Conservation (phyloP, 2,329 filamentous ascomycete genomes). For the Talaromyces sp. region DNA sequence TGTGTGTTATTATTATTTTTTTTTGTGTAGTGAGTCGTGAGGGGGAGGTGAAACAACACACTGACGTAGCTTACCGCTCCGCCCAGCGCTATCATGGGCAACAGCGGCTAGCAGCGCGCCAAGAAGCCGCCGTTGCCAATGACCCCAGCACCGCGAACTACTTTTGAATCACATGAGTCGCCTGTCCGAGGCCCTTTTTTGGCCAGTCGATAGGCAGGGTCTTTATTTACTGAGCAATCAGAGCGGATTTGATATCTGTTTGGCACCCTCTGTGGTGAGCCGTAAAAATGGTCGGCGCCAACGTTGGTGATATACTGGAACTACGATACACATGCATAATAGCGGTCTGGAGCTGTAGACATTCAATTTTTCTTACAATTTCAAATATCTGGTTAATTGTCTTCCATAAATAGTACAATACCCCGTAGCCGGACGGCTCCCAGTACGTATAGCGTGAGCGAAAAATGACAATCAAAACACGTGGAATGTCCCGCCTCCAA, state of each 20-base stretch:
- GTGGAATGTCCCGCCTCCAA: neutral
- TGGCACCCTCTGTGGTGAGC: too few relatives aligned
- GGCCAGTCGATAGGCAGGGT: neutral
- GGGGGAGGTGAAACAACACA: constrained; percentile 12
- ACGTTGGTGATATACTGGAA: neutral
- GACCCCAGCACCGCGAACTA: neutral
- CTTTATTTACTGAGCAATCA: neutral
- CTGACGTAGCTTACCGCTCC: constrained; percentile 8
- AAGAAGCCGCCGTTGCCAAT: constrained; percentile 2
- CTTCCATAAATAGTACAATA: neutral
- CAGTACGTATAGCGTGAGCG: neutral
- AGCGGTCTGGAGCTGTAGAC: neutral
- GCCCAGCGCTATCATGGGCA: neutral
- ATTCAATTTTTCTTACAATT: neutral
- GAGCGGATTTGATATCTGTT: neutral
- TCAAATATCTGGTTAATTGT: neutral
- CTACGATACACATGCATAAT: neutral
- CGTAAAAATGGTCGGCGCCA: neutral
- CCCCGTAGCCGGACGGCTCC: neutral
- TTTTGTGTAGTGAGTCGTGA: constrained; percentile 6
- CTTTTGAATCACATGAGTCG: neutral
- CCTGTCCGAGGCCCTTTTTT: neutral
- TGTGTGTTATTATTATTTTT: too few relatives aligned
- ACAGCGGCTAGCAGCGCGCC: constrained; percentile 2
- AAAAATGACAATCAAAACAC: neutral